A percentile compares a stretch with the other conserved stretches of the same genome.
Conservation (phyloP, 345 rosid genomes). For the Garcia nutans region DNA sequence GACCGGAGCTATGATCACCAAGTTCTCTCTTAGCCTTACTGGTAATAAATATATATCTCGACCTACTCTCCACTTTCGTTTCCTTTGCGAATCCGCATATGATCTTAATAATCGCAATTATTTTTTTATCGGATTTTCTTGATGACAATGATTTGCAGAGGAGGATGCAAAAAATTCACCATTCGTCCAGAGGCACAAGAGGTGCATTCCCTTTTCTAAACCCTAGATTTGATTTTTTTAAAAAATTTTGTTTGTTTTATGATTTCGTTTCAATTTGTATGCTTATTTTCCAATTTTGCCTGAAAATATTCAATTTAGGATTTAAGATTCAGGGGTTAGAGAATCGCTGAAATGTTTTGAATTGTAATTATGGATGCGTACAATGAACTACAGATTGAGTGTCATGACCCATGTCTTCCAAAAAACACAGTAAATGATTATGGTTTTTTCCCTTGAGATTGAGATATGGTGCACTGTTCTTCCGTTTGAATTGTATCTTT, state of each 20-base stretch:
- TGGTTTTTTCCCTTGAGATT: background rate
- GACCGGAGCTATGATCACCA: slow-evolving; percentile 70
- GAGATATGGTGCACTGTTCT: background rate
- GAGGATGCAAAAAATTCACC: slow-evolving; percentile 83
- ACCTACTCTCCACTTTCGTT: background rate
- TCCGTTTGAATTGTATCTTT: background rate
- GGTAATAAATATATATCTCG: slow-evolving; percentile 36
- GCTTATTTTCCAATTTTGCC: background rate
- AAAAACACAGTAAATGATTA: background rate
- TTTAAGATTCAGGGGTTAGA: background rate
- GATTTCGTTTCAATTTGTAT: background rate
- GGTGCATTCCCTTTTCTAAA: slow-evolving; percentile 30
- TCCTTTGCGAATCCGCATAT: background rate
- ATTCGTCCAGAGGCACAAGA: slow-evolving; percentile 79
- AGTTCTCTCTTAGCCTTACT: slow-evolving; percentile 59
- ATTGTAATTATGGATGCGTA: background rate
- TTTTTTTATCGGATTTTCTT: background rate
- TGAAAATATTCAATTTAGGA: background rate
- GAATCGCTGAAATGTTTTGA: background rate
- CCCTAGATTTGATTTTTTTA: slow-evolving; percentile 9
- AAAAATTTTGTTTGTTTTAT: background rate
- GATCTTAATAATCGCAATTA: background rate
- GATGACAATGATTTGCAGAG: slow-evolving; percentile 41
- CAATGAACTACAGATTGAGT: too few species aligned
- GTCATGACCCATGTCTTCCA: too few species aligned